These are phyloP conservation scores for Mallotus repandus DNA, from an alignment of 441 rosid species.

Conservation along the genomic window DNA sequence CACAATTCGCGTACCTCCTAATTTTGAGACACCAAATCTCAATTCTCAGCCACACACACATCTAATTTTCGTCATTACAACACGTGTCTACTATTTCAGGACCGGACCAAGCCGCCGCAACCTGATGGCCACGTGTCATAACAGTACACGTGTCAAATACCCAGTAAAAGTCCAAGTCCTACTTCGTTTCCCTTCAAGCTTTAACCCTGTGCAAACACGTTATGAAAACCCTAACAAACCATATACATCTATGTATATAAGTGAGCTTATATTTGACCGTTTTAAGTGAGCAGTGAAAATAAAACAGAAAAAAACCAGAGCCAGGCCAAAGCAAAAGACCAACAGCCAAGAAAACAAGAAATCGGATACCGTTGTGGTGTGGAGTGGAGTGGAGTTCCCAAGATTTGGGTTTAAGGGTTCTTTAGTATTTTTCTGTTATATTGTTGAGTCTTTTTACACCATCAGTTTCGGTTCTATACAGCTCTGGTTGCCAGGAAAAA, in stretches of 20 bases:
- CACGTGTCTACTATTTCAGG: not conserved
- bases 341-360: not conserved
- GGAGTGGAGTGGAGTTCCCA: not conserved
- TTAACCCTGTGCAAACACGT: slow-evolving; percentile 8
- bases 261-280: not conserved
- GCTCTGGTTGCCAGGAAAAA: slow-evolving; percentile 1
- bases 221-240: too few species aligned
- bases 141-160: slow-evolving; percentile 9
- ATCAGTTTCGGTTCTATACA: not conserved
- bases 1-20: too few species aligned
- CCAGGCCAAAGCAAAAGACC: not conserved
- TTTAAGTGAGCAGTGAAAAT: not conserved
- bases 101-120: slow-evolving; percentile 8
- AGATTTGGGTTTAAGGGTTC: not conserved
- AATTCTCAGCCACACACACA: not conserved
- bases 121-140: not conserved
- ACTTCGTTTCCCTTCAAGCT: not conserved
- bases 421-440: not conserved
- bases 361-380: not conserved
- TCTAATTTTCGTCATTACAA: not conserved
- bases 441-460: not conserved
- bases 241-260: too few species aligned
- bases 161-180: slow-evolving; percentile 1
- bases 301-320: not conserved
- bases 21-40: not conserved